These are phyloP conservation scores for Rhodosporidiobolus odoratus DNA, from an alignment of 768 basidiomycete genomes.

Conservation along the genomic window DNA sequence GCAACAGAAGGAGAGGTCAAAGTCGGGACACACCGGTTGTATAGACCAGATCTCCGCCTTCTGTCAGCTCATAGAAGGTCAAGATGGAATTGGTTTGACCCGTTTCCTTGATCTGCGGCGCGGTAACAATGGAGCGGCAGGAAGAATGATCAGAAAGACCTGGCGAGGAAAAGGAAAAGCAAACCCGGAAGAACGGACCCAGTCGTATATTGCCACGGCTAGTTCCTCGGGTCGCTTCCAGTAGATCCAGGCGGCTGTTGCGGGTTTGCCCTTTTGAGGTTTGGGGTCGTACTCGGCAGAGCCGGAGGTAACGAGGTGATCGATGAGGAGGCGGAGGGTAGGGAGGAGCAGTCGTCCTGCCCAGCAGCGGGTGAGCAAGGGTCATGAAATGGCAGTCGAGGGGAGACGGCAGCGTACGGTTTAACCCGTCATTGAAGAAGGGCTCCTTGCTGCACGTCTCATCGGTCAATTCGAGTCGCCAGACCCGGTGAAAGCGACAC, in stretches of 20 bases:
- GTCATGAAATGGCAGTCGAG: background rate
- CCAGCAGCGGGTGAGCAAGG: background rate
- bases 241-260: slow-evolving; percentile 42
- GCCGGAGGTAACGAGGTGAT: slow-evolving; percentile 6
- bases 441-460: slow-evolving; percentile 41
- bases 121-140: background rate
- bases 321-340: slow-evolving; percentile 4
- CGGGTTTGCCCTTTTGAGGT: slow-evolving; percentile 40
- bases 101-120: slow-evolving; percentile 46
- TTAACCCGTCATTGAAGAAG: slow-evolving; percentile 45
- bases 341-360: slow-evolving; percentile 6
- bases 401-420: slow-evolving; percentile 43
- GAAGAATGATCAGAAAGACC: background rate
- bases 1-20: background rate
- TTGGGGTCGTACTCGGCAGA: slow-evolving; percentile 25
- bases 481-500: slow-evolving; percentile 44
- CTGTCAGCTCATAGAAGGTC: slow-evolving; percentile 51
- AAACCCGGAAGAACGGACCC: slow-evolving; percentile 46
- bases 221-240: slow-evolving; percentile 51
- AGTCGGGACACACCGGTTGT: slow-evolving; percentile 41
- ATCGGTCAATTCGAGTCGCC: slow-evolving; percentile 42
- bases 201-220: slow-evolving; percentile 48
- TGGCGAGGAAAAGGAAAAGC: background rate
- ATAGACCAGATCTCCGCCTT: slow-evolving; percentile 46
- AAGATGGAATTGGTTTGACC: slow-evolving; percentile 48